Evolutionary conservation across 1,284 basidiomycete species (phyloP), one percentile per base, ranked within the genome.

Genomic region (Cryptococcus maquisensis): DNA sequence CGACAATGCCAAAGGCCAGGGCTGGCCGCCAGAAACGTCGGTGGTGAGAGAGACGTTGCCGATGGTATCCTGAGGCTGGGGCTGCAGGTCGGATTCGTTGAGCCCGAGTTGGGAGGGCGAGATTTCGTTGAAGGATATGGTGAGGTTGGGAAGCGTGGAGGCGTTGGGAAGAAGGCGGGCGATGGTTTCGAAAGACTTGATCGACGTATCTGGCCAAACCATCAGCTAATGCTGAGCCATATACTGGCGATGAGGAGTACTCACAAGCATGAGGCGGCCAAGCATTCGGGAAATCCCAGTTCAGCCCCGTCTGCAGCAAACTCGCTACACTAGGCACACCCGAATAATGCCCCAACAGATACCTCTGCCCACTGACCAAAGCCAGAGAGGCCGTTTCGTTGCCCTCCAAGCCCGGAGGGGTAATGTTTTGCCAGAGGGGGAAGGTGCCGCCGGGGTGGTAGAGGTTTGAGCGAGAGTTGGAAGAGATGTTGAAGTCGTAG

Each of bases 361-460:
- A 79, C 67, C 90, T 85, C 24, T 91, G 68, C 1, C 85, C 81
- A 1, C 87, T 78, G 67, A 93, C 91, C 50, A 83, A 82, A 3
- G 81, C 80, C 59, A 92, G 86, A 0, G 89, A 89, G 12, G 63
- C 63, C 1, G 69, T 71, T 52, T 77, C 72, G 63, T 83, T 84
- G 23, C 75, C 68, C 16, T 83, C 71, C 10, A 95, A 67, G 61
- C 88, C 86, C 16, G 81, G 68, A 0, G 92, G 92, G 47, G 90
- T 79, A 66, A 96, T 90, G 23, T 84, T 86, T 52, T 82, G 86
- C 93, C 93, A 95, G 47, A 87, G 78, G 0, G 93, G 90, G 73
- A 90, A 94, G 74, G 88, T 90, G 1, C 84, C 84, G 2, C 88
- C 89, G 0, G 78, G 80, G 15, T 82, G 83, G 76, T 85, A 92